Evolutionary conservation across 2,329 filamentous ascomycete species (phyloP), one percentile per base, ranked within the genome.

Genomic region (Leptographium lundbergii): DNA sequence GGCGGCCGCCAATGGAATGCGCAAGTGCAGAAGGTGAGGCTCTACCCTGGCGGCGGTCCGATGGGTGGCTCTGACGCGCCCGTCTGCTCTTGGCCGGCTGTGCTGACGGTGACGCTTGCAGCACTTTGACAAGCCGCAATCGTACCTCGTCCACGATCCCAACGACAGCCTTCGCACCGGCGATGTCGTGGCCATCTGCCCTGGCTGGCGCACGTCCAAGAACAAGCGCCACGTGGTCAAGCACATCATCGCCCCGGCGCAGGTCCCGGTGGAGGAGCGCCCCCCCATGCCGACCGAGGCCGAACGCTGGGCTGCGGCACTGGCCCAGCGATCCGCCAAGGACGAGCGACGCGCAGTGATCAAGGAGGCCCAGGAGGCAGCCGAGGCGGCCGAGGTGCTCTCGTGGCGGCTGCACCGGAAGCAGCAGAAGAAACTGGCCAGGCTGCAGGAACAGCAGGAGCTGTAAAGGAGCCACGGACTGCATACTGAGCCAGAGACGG

Each of bases 81-180:
- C 14, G 14, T 14, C 13, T 17, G 14, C 36, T 17, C 4, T 13
- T 13, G 36, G 2, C 14, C 4, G 17, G 4, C 36, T 4, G 13
- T 14, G 36, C 48, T 54, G 47, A 60, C 50, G 25, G 34, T n/a
- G 24, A 2, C 25, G 13, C 9, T n/a, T 24, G 25, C 64, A 87
- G 84, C 75, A 79, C 74, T 91, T 87, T 71, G 80, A 84, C 66
- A 74, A 79, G 52, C 80, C 81, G 25, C 76, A 79, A 63, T 80
- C 82, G 64, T 80, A 86, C 69, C 81, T 92, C 34, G 88, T 91
- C 45, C 87, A 90, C 75, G 89, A 94, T 71, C 89, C 89, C 32
- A 82, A 82, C 70, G 81, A 84, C 65, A 90, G 87, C 29, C 79
- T 91, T 45, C 79, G 84, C 60, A 80, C 81, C 56, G 89, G 89